Conservation (phyloP, 2,329 filamentous ascomycete genomes). For the Apiospora sp. region DNA sequence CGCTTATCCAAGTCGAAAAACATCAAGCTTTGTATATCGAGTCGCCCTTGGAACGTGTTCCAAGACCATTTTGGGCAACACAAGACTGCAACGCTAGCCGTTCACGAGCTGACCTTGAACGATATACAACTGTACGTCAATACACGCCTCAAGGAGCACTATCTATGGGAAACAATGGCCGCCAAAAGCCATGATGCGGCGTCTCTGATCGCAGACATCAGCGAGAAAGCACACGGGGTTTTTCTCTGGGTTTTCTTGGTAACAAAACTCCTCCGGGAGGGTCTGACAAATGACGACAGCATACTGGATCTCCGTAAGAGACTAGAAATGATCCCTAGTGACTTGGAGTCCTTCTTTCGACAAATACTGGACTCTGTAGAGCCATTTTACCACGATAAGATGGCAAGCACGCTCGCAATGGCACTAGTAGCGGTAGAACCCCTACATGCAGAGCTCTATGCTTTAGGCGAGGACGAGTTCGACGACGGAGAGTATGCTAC, state of each 20-base stretch:
- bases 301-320: background rate
- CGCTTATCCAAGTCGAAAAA: background rate
- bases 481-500: background rate
- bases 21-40: background rate
- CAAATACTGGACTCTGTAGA: background rate
- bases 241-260: background rate
- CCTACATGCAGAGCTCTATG: background rate
- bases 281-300: background rate
- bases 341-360: background rate
- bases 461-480: background rate
- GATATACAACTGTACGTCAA: background rate
- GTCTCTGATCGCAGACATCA: background rate
- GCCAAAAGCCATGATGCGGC: accelerated
- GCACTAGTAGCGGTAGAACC: background rate
- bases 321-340: background rate
- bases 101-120: background rate
- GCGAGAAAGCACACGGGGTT: background rate
- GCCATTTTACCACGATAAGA: background rate
- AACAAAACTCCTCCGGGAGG: background rate
- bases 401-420: background rate
- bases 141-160: background rate
- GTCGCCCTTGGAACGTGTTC: background rate
- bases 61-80: background rate
- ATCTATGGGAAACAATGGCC: background rate
- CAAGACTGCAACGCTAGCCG: background rate